Conservation (phyloP, 192 early-diverging fungal genomes). For the Backusella tuberculispora region DNA sequence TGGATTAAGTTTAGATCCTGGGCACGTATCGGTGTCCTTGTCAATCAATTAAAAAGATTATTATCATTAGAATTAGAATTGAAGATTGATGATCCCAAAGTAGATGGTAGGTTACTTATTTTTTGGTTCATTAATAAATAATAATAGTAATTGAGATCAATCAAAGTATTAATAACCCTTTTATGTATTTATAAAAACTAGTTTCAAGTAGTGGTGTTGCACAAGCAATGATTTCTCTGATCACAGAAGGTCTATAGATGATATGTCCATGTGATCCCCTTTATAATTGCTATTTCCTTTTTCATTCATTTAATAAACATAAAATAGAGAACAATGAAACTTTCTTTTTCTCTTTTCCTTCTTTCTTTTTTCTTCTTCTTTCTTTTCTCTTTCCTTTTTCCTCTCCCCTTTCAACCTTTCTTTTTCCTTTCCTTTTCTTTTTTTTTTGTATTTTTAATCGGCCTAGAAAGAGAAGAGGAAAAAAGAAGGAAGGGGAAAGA, state of each 20-base stretch:
- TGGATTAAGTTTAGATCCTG: conserved; percentile 73
- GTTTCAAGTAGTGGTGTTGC: conserved; percentile 30
- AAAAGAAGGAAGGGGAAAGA: conserved; percentile 3
- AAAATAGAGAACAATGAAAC: neutral
- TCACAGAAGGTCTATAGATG: conserved; percentile 18
- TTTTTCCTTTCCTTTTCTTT: conserved; percentile 10
- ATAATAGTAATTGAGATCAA: neutral
- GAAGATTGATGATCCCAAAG: conserved; percentile 71
- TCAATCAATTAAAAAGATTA: conserved; percentile 72
- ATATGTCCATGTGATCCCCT: neutral
- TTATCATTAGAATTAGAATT: conserved; percentile 70
- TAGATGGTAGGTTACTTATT: conserved; percentile 44
- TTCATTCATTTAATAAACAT: too few relatives aligned
- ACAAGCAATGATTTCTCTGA: conserved; percentile 29
- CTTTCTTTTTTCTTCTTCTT: neutral
- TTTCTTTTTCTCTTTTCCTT: neutral
- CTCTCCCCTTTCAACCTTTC: neutral
- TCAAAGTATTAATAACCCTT: neutral
- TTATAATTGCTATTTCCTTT: too few relatives aligned
- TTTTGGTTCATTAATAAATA: neutral
- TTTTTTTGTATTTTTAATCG: neutral
- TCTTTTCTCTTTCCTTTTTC: neutral
- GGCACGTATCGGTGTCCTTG: conserved; percentile 72
- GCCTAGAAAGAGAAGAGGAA: neutral
- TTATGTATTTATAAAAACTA: conserved; percentile 6